phyloP scores from a whole-genome alignment of 228 moss, liverwort and hornwort species.

The Sphagnum magellanicum region DNA sequence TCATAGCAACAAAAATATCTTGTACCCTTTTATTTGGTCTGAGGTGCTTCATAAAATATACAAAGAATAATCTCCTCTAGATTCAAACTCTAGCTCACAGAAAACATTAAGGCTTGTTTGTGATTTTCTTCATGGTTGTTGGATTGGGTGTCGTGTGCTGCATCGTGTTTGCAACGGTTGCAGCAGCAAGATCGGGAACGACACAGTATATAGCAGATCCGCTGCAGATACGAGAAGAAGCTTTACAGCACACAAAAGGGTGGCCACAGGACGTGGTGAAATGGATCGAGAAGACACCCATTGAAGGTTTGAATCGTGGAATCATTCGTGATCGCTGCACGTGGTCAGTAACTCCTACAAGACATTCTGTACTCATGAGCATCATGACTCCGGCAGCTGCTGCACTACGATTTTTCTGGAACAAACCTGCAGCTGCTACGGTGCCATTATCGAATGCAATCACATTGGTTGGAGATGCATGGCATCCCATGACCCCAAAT shows the following conservation, averaged over 20 bases:
- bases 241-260: constrained; percentile 6
- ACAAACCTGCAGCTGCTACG: constrained; percentile 14
- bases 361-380: no score
- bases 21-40: neutral
- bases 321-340: constrained; percentile 15
- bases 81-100: no score
- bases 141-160: no score
- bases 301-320: constrained; percentile 16
- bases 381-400: no score
- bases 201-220: constrained; percentile 12
- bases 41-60: neutral
- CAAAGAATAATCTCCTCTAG: no score
- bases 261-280: constrained; percentile 21
- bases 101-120: no score
- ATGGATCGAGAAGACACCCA: constrained; percentile 15
- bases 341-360: no score
- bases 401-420: constrained; percentile 7
- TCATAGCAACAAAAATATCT: no score
- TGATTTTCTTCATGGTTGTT: no score
- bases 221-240: constrained; percentile 18
- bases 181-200: no score
- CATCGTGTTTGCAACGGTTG: no score
- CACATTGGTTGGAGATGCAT: constrained; percentile 38
- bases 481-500: constrained; percentile 48
- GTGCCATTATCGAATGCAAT: constrained; percentile 20